These are phyloP conservation scores for Citropsis articulata DNA, from an alignment of 345 rosid genomes.

Conservation along the genomic window DNA sequence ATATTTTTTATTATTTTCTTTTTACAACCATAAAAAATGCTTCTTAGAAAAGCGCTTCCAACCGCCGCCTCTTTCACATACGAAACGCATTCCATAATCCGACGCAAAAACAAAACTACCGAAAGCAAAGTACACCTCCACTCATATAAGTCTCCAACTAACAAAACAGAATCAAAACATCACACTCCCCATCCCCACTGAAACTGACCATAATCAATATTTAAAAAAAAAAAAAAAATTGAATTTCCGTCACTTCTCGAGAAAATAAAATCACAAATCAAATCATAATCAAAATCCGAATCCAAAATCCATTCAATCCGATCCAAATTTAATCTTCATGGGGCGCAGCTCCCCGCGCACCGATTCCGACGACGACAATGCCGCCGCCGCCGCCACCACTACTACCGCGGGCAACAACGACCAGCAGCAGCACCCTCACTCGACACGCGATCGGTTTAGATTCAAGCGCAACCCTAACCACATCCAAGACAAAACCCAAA, in stretches of 20 bases:
- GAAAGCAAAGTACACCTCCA: no score
- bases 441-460: constrained; percentile 67
- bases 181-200: not conserved
- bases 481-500: constrained; percentile 29
- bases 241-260: not conserved
- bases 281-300: not conserved
- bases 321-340: constrained; percentile 29
- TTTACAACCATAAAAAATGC: no score
- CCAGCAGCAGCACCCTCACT: constrained; percentile 21
- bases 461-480: constrained; percentile 52
- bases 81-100: not conserved
- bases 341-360: constrained; percentile 40
- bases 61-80: not conserved
- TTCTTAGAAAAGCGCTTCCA: not conserved
- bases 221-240: no score
- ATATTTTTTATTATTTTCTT: no score
- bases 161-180: not conserved
- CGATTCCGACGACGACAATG: constrained; percentile 39
- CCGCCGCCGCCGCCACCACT: constrained; percentile 11
- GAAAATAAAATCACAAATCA: not conserved
- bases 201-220: no score
- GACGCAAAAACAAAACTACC: no score
- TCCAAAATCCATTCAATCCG: not conserved
- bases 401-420: constrained; percentile 23
- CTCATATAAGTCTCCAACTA: not conserved